Conservation (phyloP, 2,329 filamentous ascomycete species). For the Colletotrichum sojae region DNA sequence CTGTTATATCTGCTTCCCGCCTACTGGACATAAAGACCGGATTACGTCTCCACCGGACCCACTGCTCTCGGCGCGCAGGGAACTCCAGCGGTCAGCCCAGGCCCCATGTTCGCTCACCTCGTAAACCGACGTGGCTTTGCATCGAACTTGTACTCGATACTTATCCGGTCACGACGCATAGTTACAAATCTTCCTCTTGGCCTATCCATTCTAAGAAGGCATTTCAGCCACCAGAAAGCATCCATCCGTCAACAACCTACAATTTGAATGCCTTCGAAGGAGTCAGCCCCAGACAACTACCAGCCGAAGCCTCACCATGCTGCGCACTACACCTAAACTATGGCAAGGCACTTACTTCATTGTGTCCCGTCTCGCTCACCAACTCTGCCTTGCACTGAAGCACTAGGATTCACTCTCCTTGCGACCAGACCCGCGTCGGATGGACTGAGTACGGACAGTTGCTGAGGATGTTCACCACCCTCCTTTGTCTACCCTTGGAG, state of each 20-base stretch:
- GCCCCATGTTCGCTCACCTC: constrained; percentile 19
- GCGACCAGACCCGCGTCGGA: neutral
- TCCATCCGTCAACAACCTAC: too few relatives aligned
- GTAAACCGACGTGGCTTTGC: constrained; percentile 38
- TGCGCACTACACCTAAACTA: neutral
- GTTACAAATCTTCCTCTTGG: too few relatives aligned
- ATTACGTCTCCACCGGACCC: constrained; percentile 10
- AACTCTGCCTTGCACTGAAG: neutral
- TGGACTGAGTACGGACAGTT: neutral
- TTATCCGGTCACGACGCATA: neutral
- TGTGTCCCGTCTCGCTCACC: neutral
- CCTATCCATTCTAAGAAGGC: too few relatives aligned
- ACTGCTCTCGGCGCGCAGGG: neutral
- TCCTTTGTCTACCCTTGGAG: constrained; percentile 8
- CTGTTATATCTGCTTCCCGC: neutral
- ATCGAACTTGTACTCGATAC: neutral
- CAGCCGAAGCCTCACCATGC: constrained; percentile 8
- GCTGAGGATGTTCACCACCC: neutral
- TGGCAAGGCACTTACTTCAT: neutral
- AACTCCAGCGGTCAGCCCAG: neutral
- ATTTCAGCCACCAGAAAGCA: too few relatives aligned
- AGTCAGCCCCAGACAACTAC: neutral
- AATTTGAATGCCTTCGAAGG: too few relatives aligned
- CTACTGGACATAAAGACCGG: neutral
- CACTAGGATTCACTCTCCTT: neutral